Evolutionary conservation across 2,329 filamentous ascomycete genomes (phyloP), one percentile per base, ranked within the genome.

Genomic region (Proliferodiscus dingleyae): DNA sequence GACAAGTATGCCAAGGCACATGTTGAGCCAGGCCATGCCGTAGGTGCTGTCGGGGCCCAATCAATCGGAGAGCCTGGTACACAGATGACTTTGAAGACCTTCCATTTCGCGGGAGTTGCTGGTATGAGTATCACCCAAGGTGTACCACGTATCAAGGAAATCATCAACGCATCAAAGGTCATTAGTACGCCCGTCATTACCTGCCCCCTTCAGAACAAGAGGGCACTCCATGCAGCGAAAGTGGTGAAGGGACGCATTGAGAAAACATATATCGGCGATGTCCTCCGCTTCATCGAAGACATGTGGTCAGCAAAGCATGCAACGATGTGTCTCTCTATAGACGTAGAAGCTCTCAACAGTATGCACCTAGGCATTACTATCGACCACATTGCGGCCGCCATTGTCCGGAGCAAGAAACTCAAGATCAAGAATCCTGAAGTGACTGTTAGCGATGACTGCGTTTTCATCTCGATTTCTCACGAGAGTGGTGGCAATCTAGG

Each of bases 141-240:
- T 87, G 93, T 98, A 5, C 93, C 93, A 1, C 91, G 93, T 83
- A 98, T 98, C 73, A 98, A 98, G 71, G 93, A 98, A 74, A 98
- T 98, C 57, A 98, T 98, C 81, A 98, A 98, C 69, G 93, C 93
- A 5, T 95, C 89, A 7, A 95, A 89, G 65, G 73, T 75, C 40
- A 98, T 98, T 67, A 94, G 87, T 65, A 98, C 93, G 0, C 93
- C 93, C 0, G 85, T 98, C 62, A 95, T 98, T 56, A 82, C 80
- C 5, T 97, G 93, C 61, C 84, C 87, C 4, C 74, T 97, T 4
- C 77, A 88, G 53, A 93, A 89, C 61, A 80, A 83, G 49, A 71
- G 77, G 45, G 79, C 85, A 54, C 81, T 93, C 44, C 78, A 83
- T 54, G 88, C 86, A 2, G 93, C 91, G n/a, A 82, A 85, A 24